Evolutionary conservation across 352 stramenopile species (phyloP).

Genomic region (Phytopythium aichiense): DNA sequence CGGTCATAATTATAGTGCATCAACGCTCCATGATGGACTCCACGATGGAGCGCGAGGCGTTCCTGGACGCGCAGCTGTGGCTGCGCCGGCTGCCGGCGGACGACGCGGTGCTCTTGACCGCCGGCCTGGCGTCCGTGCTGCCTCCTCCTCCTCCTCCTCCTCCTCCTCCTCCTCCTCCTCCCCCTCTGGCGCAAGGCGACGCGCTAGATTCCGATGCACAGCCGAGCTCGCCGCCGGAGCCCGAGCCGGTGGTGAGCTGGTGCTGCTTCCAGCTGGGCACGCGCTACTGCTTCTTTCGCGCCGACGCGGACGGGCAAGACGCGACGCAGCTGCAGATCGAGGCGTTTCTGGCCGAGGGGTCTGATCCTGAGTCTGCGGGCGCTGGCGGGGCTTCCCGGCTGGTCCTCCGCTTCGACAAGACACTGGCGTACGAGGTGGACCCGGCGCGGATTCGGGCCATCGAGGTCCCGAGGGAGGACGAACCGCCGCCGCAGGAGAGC

Average conservation of each 20-base stretch:
- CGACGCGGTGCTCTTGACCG: constrained; percentile 1
- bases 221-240: background rate
- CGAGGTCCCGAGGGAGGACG: no score
- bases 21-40: no score
- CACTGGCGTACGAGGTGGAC: constrained; percentile 21
- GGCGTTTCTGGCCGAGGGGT: background rate
- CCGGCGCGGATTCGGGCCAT: constrained; percentile 2
- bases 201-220: background rate
- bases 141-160: background rate
- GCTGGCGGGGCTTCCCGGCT: background rate
- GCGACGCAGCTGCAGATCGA: constrained; percentile 31
- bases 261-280: constrained; percentile 33
- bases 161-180: background rate
- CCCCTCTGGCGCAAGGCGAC: background rate
- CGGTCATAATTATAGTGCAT: background rate
- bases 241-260: constrained; percentile 7
- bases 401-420: constrained; percentile 24
- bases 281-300: constrained; percentile 30
- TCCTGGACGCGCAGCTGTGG: constrained; percentile 21
- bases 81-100: constrained; percentile 14
- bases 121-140: no score
- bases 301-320: constrained; percentile 16
- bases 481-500: background rate
- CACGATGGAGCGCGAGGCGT: constrained; percentile 8
- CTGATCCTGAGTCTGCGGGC: background rate